Evolutionary conservation across 169 alveolate genomes (phyloP), one percentile per base, ranked within the genome.

Genomic region (Eimeria acervulina): DNA sequence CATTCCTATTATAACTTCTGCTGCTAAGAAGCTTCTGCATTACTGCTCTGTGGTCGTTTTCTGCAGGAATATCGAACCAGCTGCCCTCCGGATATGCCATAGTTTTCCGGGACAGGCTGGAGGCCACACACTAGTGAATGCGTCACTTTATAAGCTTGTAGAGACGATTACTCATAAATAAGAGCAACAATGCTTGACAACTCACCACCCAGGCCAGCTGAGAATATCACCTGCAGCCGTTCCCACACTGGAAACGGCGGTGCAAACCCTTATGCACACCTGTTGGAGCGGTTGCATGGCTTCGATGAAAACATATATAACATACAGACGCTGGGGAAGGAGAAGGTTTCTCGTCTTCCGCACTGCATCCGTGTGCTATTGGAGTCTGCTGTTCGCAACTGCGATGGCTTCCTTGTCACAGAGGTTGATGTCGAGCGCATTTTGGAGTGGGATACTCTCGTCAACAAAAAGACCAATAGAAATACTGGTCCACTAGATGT

Each of bases 331-430:
- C 74, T 84, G 21, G 93, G 93, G 44, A 59, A 59, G 78, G 93
- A 84, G 7, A 55, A 52, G 36, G 93, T 84, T 36, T 33, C 40
- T 63, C 90, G 84, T 74, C 95, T 99, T 31, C 99, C 99, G 2
- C 98, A 97, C 95, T 98, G 99, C 40, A 98, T 99, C 63, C 97
- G 99, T 94, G 98, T 99, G 38, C 87, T 99, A 21, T 97, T 99
- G 87, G 99, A 99, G 96, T 98, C 99, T 33, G 99, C 99, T 12
- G 98, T 99, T 33, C 97, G 99, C 78, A 98, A 99, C 97, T 99
- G 99, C 95, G 99, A 99, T 95, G 99, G 98, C 91, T 98, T 98
- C 97, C 96, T 98, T 40, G 99, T 99, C 40, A 99, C 98, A 40
- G 96, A 97, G 38, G 90, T 96, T 38, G 99, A 99, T 96, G 99